These are phyloP conservation scores for Tuber magnatum DNA, from an alignment of 495 filamentous ascomycete genomes.

Conservation along the genomic window DNA sequence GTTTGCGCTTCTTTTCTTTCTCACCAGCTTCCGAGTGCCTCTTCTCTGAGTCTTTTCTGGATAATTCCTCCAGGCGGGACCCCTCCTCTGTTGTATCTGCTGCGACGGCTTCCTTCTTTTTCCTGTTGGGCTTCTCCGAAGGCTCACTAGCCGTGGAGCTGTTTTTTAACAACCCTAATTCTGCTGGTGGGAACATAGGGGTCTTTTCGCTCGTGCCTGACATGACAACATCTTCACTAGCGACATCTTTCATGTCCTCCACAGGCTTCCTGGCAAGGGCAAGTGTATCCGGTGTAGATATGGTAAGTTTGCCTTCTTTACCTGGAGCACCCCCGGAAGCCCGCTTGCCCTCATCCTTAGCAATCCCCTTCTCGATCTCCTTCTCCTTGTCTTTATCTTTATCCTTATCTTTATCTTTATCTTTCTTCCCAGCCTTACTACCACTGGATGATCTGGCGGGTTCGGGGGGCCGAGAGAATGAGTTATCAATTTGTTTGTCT, in stretches of 20 bases:
- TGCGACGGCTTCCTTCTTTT: conserved; percentile 54
- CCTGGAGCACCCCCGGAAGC: not conserved
- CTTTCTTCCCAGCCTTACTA: conserved; percentile 19
- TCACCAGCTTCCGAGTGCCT: conserved; percentile 65
- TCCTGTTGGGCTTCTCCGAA: conserved; percentile 67
- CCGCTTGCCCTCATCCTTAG: not conserved
- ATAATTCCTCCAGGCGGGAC: conserved; percentile 28
- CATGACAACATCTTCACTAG: conserved; percentile 17
- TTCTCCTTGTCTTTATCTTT: conserved; percentile 25
- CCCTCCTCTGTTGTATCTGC: conserved; percentile 45
- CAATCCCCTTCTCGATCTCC: conserved; percentile 14
- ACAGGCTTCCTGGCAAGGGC: not conserved
- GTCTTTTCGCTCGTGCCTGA: not conserved
- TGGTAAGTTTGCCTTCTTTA: conserved; percentile 13
- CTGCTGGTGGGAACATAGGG: not conserved
- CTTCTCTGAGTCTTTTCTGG: conserved; percentile 35
- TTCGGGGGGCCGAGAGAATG: not conserved
- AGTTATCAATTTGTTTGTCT: conserved; percentile 3
- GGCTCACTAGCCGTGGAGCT: conserved; percentile 45
- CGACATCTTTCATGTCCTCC: not conserved
- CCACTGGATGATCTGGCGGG: not conserved
- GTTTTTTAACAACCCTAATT: not conserved
- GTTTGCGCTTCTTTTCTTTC: conserved; percentile 50
- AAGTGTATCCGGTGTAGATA: conserved; percentile 8
- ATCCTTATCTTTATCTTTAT: conserved; percentile 21